A percentile compares a stretch with the other conserved stretches of the same genome.
phyloP scores from a whole-genome alignment of 306 rosid genomes.

The Cucumis sativus region DNA sequence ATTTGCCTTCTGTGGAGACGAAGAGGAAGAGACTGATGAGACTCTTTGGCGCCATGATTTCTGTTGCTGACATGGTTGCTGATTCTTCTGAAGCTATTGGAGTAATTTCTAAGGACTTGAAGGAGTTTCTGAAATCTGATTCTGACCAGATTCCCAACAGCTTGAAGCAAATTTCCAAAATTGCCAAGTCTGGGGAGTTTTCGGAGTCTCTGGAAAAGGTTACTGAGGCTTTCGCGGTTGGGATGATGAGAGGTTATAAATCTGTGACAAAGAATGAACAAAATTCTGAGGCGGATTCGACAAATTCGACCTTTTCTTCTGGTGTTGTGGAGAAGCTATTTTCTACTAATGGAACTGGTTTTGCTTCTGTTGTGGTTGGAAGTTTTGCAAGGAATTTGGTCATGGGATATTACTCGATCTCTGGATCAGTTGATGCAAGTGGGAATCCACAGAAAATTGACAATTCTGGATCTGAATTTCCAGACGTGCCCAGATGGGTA shows the following conservation, averaged over 20 bases:
- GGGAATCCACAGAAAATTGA: background rate
- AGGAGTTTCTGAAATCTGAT: constrained; percentile 49
- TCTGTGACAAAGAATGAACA: constrained; percentile 12
- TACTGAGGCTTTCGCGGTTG: constrained; percentile 48
- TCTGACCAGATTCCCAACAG: constrained; percentile 71
- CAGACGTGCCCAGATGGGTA: constrained; percentile 45
- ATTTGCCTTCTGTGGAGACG: constrained; percentile 41
- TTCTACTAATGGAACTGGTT: constrained; percentile 74
- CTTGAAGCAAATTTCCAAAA: constrained; percentile 62
- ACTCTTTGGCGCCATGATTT: constrained; percentile 45
- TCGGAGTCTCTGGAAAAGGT: constrained; percentile 29
- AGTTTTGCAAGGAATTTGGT: constrained; percentile 86
- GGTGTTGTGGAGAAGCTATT: constrained; percentile 38
- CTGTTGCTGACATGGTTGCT: constrained; percentile 45
- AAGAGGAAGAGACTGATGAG: constrained; percentile 36
- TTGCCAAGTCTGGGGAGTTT: constrained; percentile 54
- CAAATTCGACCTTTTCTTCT: constrained; percentile 25
- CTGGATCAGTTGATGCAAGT: constrained; percentile 6
- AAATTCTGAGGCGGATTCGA: constrained; percentile 7
- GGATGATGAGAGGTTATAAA: constrained; percentile 37
- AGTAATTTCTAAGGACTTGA: constrained; percentile 46
- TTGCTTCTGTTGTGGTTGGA: constrained; percentile 77
- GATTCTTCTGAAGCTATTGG: constrained; percentile 53
- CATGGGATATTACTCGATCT: constrained; percentile 33
- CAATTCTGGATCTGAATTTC: constrained; percentile 7